phyloP scores from a whole-genome alignment of 306 rosid species.

The Mimosa bimucronata region DNA sequence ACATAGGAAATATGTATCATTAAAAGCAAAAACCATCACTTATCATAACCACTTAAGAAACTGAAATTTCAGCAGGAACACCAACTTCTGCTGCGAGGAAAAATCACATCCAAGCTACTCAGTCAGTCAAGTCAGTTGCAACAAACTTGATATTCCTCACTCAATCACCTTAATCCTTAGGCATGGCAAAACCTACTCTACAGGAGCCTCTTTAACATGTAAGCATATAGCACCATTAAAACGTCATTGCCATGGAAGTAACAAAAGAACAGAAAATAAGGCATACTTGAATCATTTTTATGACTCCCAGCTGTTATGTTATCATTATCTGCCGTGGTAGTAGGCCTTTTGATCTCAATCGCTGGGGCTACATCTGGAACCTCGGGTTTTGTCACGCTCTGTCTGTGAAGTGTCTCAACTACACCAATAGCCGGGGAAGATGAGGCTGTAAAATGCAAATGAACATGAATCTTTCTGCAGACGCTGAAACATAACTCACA shows the following conservation, averaged over 20 bases:
- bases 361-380: constrained; percentile 35
- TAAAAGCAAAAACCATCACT: not conserved
- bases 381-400: constrained; percentile 31
- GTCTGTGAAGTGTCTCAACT: not conserved
- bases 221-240: constrained; percentile 14
- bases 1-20: not conserved
- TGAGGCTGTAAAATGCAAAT: constrained; percentile 45
- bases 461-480: constrained; percentile 15
- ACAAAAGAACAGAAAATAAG: constrained; percentile 6
- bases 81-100: not conserved
- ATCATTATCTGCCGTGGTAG: constrained; percentile 26
- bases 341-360: constrained; percentile 38
- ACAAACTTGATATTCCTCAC: constrained; percentile 10
- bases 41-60: not conserved
- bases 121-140: constrained; percentile 20
- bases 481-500: not conserved
- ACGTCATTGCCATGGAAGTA: constrained; percentile 22
- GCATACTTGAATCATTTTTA: constrained; percentile 33
- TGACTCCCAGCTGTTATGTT: constrained; percentile 34
- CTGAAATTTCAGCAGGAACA: constrained; percentile 15
- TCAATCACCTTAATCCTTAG: not conserved
- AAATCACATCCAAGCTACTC: constrained; percentile 5
- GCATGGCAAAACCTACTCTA: not conserved
- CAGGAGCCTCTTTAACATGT: not conserved
- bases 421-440: constrained; percentile 24